Base-by-base conservation (phyloP, 2,329 filamentous ascomycete species). In the Talaromyces sp. region DNA sequence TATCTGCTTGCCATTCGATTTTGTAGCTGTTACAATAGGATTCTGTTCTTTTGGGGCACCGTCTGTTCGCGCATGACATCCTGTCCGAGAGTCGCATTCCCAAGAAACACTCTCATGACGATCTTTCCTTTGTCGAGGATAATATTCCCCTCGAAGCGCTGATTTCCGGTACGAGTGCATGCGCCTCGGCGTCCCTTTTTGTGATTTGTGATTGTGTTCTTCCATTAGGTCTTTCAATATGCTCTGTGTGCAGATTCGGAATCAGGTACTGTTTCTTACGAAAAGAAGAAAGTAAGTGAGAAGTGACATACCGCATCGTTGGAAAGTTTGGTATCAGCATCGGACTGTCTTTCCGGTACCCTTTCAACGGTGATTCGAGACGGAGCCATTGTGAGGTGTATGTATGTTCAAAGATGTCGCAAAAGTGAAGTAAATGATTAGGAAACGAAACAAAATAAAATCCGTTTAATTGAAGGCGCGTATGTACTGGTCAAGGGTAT, bases 51-150 rank as follows among this genome's bases (percentile, higher is more conserved):
- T 22, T 43, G 2, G 17, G 15, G 22, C 13, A 25, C n/a, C 22
- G 3, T 45, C 31, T 15, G 29, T 22, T 22, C n/a, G 61, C n/a
- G 22, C 56, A 49, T 58, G 61, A 43, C 61, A 63, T 34, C 61
- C 61, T 19, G 25, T 36, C 6, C 27, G 36, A 13, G n/a, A n/a
- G 38, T 63, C 61, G n/a, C 61, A 63, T 63, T 58, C 51, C 53
- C 40, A 34, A 34, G 27, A 11, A 47, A 58, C 8, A 43, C 36
- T 22, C 19, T 63, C 25, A 40, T 43, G 49, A 43, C 19, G 19
- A n/a, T 59, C 36, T 59, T 59, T 29, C 45, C 56, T 29, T 13
- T 29, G 36, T 59, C 56, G 56, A 31, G 56, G 56, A 5, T 59
- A 59, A 29, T 59, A 59, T 40, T 40, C 38, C 31, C 36, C 56